These are phyloP conservation scores for Deakozyma indianensis DNA, from an alignment of 805 yeast species.

Conservation along the genomic window DNA sequence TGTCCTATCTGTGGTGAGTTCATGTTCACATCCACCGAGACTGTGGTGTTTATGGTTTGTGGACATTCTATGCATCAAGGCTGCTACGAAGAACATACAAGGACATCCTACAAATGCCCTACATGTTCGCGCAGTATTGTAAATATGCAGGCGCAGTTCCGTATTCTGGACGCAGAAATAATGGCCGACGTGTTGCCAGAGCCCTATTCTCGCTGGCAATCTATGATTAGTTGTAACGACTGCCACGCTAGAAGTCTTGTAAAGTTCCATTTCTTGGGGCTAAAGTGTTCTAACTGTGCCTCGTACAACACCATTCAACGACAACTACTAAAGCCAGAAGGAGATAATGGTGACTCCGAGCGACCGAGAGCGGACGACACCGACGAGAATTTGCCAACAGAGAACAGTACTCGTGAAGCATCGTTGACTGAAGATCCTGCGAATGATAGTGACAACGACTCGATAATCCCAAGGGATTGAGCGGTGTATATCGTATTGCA, in stretches of 20 bases:
- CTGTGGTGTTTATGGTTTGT: slow-evolving; percentile 84
- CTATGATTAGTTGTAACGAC: slow-evolving; percentile 59
- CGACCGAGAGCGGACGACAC: too few species aligned
- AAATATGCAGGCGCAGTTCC: slow-evolving; percentile 78
- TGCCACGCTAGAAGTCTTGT: slow-evolving; percentile 72
- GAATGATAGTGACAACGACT: too few species aligned
- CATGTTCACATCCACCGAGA: slow-evolving; percentile 66
- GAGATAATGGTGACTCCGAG: too few species aligned
- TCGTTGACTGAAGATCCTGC: too few species aligned
- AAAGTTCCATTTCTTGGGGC: slow-evolving; percentile 69
- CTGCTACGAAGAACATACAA: slow-evolving; percentile 72
- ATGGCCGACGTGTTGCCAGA: slow-evolving; percentile 61
- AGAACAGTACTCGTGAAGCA: too few species aligned
- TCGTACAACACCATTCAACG: slow-evolving; percentile 77
- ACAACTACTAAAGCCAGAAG: slow-evolving; percentile 55
- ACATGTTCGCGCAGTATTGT: slow-evolving; percentile 72
- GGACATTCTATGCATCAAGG: slow-evolving; percentile 87
- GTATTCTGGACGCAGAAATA: slow-evolving; percentile 77
- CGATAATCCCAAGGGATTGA: too few species aligned
- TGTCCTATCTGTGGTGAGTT: slow-evolving; percentile 91
- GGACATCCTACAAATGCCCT: slow-evolving; percentile 82
- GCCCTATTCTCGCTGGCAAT: slow-evolving; percentile 64
- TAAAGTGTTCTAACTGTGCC: slow-evolving; percentile 74
- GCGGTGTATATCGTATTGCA: too few species aligned
- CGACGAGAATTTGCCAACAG: too few species aligned